These are phyloP conservation scores for Pelargonium myrrhifolium DNA, from an alignment of 441 rosid species.

Conservation along the genomic window DNA sequence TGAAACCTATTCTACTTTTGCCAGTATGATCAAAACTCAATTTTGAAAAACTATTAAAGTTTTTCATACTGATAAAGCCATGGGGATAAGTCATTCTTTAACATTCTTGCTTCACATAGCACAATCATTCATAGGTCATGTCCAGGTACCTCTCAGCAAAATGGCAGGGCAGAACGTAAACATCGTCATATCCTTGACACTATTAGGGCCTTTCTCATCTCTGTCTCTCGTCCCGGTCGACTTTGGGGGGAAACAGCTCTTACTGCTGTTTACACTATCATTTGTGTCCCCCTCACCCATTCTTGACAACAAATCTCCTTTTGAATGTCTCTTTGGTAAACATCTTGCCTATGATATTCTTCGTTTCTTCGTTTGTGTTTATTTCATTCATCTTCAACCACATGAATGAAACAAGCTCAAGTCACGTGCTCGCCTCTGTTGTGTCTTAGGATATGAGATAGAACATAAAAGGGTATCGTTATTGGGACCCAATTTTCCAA, in stretches of 20 bases:
- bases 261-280: conserved; percentile 4
- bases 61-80: background rate
- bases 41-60: background rate
- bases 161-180: conserved; percentile 15
- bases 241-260: conserved; percentile 5
- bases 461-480: background rate
- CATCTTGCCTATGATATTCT: background rate
- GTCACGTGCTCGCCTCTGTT: background rate
- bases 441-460: background rate
- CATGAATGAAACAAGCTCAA: conserved; percentile 3
- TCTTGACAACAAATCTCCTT: background rate
- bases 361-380: background rate
- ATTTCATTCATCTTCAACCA: background rate
- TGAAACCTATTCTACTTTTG: background rate
- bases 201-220: background rate
- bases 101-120: background rate
- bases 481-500: background rate
- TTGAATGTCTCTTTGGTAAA: background rate
- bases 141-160: conserved; percentile 14
- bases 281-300: background rate
- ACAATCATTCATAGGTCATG: conserved; percentile 12
- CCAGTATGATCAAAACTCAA: conserved; percentile 2
- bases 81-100: background rate
- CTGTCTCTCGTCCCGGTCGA: background rate
- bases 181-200: conserved; percentile 11